Evolutionary conservation across 2,329 filamentous ascomycete species (phyloP).

Genomic region (Xylariaceae sp.): DNA sequence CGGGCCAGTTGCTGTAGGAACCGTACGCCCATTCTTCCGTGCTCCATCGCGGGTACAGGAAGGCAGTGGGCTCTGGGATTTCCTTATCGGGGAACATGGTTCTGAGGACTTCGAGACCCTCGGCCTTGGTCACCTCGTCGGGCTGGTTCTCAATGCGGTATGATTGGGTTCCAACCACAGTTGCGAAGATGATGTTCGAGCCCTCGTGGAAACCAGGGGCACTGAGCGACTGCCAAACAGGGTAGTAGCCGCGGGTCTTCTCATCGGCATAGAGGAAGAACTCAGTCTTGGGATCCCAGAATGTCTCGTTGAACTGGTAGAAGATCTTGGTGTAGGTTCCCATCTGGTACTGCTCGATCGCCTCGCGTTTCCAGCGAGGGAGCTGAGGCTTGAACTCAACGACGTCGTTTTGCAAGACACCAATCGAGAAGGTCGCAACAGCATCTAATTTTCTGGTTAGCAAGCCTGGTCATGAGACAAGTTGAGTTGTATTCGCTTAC

Average conservation of each 20-base stretch:
- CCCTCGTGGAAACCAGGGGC: conserved; percentile 52
- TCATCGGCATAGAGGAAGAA: conserved; percentile 44
- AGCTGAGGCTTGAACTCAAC: conserved; percentile 55
- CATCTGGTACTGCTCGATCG: conserved; percentile 61
- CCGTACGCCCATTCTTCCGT: conserved; percentile 46
- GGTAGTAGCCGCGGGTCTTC: conserved; percentile 40
- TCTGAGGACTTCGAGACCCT: conserved; percentile 53
- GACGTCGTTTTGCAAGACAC: conserved; percentile 58
- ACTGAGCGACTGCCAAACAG: conserved; percentile 60
- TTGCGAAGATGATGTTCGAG: conserved; percentile 62
- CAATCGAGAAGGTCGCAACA: conserved; percentile 62
- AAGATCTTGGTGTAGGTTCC: conserved; percentile 71
- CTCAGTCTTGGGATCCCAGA: conserved; percentile 51
- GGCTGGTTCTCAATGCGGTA: conserved; percentile 55
- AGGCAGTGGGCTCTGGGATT: conserved; percentile 55
- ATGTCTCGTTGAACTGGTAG: conserved; percentile 61
- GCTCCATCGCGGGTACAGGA: conserved; percentile 58
- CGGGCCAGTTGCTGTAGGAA: conserved; percentile 64
- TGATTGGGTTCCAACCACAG: conserved; percentile 52
- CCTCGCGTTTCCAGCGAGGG: conserved; percentile 58
- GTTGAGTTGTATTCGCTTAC: conserved; percentile 14
- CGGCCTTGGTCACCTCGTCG: conserved; percentile 51
- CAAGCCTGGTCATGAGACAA: neutral
- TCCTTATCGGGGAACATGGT: conserved; percentile 55
- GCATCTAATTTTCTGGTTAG: conserved; percentile 37